Evolutionary conservation across 306 rosid species (phyloP).

Genomic region (Delonix regia): DNA sequence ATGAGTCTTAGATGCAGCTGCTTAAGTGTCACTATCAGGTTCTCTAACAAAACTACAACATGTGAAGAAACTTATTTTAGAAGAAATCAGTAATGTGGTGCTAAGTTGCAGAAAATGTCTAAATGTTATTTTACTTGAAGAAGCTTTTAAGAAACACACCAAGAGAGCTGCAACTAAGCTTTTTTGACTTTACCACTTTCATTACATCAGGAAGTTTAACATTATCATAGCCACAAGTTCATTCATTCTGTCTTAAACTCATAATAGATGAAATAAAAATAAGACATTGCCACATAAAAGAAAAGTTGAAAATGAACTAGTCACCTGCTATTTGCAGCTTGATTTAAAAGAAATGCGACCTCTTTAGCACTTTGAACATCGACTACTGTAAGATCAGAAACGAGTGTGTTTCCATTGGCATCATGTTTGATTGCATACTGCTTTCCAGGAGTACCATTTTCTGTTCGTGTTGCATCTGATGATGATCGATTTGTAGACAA

Average conservation of each 20-base stretch:
- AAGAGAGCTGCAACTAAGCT: background rate
- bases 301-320: slow-evolving; percentile 11
- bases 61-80: background rate
- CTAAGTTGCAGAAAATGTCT: background rate
- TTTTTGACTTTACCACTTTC: background rate
- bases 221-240: background rate
- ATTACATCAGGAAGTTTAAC: background rate
- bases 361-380: slow-evolving; percentile 91
- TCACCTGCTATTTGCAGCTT: slow-evolving; percentile 94
- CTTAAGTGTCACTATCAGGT: background rate
- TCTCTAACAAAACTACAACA: background rate
- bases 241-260: background rate
- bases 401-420: slow-evolving; percentile 73
- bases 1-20: background rate
- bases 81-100: background rate
- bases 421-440: slow-evolving; percentile 91
- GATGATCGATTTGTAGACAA: slow-evolving; percentile 66
- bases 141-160: background rate
- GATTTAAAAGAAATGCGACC: slow-evolving; percentile 85
- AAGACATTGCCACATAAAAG: slow-evolving; percentile 8
- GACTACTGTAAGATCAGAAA: slow-evolving; percentile 89
- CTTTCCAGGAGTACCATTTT: slow-evolving; percentile 75
- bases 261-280: background rate
- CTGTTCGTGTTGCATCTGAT: slow-evolving; percentile 46
- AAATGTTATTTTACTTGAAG: background rate